phyloP scores from a whole-genome alignment of 192 early-diverging fungal genomes.

The Entomortierella beljakovae region DNA sequence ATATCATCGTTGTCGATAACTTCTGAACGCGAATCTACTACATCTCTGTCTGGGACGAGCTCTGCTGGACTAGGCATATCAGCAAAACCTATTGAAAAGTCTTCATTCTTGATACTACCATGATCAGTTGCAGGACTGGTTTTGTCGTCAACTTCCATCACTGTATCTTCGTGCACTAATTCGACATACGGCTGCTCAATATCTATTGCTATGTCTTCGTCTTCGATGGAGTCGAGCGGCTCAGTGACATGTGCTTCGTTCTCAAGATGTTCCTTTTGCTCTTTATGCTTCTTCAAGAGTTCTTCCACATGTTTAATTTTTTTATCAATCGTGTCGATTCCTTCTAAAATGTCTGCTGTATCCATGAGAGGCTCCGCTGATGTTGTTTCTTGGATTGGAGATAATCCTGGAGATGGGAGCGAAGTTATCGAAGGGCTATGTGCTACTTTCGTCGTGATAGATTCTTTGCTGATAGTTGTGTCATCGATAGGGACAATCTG shows the following conservation, averaged over 20 bases:
- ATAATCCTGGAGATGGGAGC: conserved; percentile 22
- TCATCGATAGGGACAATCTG: background rate
- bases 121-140: background rate
- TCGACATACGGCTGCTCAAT: conserved; percentile 11
- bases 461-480: background rate
- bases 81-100: conserved; percentile 3
- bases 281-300: conserved; percentile 11
- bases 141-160: conserved; percentile 8
- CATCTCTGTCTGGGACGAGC: conserved; percentile 30
- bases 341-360: conserved; percentile 18
- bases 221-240: background rate
- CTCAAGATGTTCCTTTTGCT: conserved; percentile 3
- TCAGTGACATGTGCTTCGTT: background rate
- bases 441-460: background rate
- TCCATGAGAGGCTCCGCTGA: background rate
- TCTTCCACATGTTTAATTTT: conserved; percentile 32
- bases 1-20: conserved; percentile 24
- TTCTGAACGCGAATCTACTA: conserved; percentile 31
- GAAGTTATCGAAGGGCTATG: conserved; percentile 24
- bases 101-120: conserved; percentile 6
- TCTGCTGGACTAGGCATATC: conserved; percentile 20
- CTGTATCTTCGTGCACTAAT: background rate
- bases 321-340: conserved; percentile 49
- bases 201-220: conserved; percentile 4
- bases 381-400: background rate